phyloP scores from a whole-genome alignment of 1,139 yeast species.

The Pneumocystis canis region DNA sequence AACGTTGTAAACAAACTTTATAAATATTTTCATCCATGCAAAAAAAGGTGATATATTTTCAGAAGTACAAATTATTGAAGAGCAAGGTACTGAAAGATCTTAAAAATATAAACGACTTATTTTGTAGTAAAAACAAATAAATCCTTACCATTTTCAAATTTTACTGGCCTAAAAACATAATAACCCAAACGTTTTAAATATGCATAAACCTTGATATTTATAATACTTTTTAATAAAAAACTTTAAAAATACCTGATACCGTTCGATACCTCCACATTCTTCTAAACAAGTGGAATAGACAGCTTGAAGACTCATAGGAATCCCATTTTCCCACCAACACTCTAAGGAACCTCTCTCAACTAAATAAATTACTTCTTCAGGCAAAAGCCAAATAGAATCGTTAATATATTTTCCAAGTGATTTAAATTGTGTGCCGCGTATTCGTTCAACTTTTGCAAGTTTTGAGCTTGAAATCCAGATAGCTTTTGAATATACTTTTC shows the following conservation, averaged over 20 bases:
- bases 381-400: conserved; percentile 32
- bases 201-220: conserved; percentile 39
- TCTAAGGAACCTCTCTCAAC: conserved; percentile 71
- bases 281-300: conserved; percentile 42
- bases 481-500: conserved; percentile 25
- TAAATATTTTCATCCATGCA: background rate
- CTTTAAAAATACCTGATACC: conserved; percentile 27
- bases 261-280: conserved; percentile 36
- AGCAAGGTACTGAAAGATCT: background rate
- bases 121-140: background rate
- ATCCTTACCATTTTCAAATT: background rate
- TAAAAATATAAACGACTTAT: background rate
- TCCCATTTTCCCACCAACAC: conserved; percentile 32
- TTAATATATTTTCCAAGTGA: conserved; percentile 51
- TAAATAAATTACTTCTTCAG: conserved; percentile 61
- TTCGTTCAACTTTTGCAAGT: conserved; percentile 37
- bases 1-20: conserved; percentile 5
- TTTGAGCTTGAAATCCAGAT: conserved; percentile 33
- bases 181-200: conserved; percentile 70
- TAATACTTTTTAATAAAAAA: background rate
- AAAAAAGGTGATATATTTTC: background rate
- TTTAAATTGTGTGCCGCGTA: conserved; percentile 60
- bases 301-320: conserved; percentile 48
- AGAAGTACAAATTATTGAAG: background rate
- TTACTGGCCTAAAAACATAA: conserved; percentile 35